Base-by-base conservation (phyloP, 768 basidiomycete species). In the Lyophyllum atratum region DNA sequence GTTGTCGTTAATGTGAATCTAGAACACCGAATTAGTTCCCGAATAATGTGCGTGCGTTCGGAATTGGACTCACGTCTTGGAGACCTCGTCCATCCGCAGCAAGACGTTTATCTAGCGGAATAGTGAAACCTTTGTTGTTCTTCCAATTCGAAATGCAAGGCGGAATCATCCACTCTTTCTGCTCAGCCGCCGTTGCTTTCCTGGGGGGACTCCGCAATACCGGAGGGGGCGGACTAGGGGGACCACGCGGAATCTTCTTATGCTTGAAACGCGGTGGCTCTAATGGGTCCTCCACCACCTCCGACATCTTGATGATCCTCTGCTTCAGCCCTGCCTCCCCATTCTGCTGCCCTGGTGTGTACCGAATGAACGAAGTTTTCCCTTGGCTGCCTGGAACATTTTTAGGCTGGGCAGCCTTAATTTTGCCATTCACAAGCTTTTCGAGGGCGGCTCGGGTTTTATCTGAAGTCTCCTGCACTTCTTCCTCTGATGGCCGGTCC, bases 151-250 rank as follows among this genome's bases (percentile, higher is more conserved):
- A 96, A 58, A 99, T 98, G 72, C 96, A 98, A 17, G 97, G 97
- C 17, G 97, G 97, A 55, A 99, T 98, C 95, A 98, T 97, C 97
- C 97, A 98, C 67, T 98, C 97, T 76, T 98, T 99, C 76, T 98
- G 96, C 69, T 99, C 97, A 54, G 93, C 92, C 8, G 92, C 91
- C 0, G 96, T 96, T 3, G 95, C 95, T 67, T 97, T 95, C 53
- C 97, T 82, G 6, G 97, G 97, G 11, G 97, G 97, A 78, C 91
- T 94, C 37, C 95, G 86, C 34, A 99, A 76, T 2, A 98, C 93
- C 17, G 97, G 97, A 2, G 95, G 94, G 2, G 97, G 97, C 0
- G 97, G 96, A 67, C 93, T 95, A 1, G 93, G 95, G 12, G 95
- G 95, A 4, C 95, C 97, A 66, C 94, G 80, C 10, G 97, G 97